These are phyloP conservation scores for Metarhizium rileyi DNA, from an alignment of 2,329 filamentous ascomycete species.

Conservation along the genomic window DNA sequence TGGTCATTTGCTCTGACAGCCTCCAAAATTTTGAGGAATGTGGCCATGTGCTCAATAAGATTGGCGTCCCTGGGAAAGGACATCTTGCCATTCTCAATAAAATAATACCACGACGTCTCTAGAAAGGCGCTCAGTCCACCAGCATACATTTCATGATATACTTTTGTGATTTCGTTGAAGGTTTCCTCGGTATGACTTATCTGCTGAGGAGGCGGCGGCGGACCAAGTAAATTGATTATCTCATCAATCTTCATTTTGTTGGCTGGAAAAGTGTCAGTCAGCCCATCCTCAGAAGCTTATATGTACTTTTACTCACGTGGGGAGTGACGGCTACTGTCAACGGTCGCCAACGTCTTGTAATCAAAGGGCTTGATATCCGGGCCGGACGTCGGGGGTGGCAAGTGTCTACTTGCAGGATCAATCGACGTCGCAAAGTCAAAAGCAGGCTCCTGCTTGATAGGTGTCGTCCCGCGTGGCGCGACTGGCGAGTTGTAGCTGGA, in stretches of 20 bases:
- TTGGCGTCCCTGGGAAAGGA: constrained; percentile 41
- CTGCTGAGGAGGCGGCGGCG: constrained; percentile 44
- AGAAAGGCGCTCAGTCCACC: constrained; percentile 65
- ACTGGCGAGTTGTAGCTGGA: constrained; percentile 25
- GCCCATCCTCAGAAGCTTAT: background rate
- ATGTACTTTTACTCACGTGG: constrained; percentile 34
- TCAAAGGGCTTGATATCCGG: constrained; percentile 5
- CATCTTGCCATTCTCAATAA: constrained; percentile 33
- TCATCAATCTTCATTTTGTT: constrained; percentile 62
- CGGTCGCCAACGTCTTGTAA: constrained; percentile 14
- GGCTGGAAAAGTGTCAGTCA: constrained; percentile 15
- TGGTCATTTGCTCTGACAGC: constrained; percentile 39
- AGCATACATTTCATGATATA: constrained; percentile 70
- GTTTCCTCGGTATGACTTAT: constrained; percentile 41
- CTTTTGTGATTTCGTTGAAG: constrained; percentile 56
- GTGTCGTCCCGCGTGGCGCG: constrained; percentile 18
- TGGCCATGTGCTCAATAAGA: constrained; percentile 57
- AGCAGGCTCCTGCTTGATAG: constrained; percentile 27
- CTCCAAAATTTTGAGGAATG: constrained; percentile 49
- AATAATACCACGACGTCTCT: constrained; percentile 75
- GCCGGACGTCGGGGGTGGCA: constrained; percentile 3
- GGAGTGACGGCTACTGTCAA: constrained; percentile 28
- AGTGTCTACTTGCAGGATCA: constrained; percentile 41
- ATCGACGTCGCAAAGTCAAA: constrained; percentile 45
- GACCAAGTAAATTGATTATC: constrained; percentile 54